These are phyloP conservation scores for Eucalyptus cloeziana DNA, from an alignment of 345 rosid species.

Conservation along the genomic window DNA sequence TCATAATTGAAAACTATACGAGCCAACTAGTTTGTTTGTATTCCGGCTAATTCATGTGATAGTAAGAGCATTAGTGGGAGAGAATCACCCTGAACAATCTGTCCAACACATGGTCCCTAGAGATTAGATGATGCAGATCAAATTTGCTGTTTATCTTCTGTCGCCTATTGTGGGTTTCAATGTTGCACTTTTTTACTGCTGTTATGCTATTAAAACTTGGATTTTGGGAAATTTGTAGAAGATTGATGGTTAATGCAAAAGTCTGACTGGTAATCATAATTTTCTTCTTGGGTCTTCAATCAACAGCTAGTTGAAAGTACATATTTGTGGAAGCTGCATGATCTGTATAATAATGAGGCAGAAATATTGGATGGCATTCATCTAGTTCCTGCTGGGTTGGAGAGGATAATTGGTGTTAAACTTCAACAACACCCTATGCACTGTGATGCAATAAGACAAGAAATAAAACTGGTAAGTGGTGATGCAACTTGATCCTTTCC, in stretches of 20 bases:
- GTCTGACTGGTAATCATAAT: background rate
- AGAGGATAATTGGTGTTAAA: slow-evolving; percentile 34
- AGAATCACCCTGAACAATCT: background rate
- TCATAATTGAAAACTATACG: background rate
- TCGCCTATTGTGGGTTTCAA: background rate
- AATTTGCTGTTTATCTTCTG: background rate
- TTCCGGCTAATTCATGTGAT: background rate
- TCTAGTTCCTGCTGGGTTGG: slow-evolving; percentile 55
- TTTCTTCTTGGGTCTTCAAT: background rate
- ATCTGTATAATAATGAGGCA: slow-evolving; percentile 43
- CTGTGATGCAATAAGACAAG: slow-evolving; percentile 58
- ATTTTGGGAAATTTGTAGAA: background rate
- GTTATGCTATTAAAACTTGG: background rate
- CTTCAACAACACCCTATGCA: slow-evolving; percentile 72
- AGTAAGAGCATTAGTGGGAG: background rate
- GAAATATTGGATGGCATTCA: slow-evolving; percentile 38
- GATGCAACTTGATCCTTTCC: slow-evolving; percentile 2
- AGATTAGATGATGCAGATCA: background rate
- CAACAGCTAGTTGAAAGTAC: slow-evolving; percentile 67
- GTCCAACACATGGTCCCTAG: background rate
- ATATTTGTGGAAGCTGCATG: slow-evolving; percentile 58
- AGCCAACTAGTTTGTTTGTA: background rate
- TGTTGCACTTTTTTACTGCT: background rate
- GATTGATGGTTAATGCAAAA: background rate
- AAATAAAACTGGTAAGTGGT: slow-evolving; percentile 84